These are phyloP conservation scores for Trichoderma endophyticum DNA, from an alignment of 2,329 filamentous ascomycete species.

Conservation along the genomic window DNA sequence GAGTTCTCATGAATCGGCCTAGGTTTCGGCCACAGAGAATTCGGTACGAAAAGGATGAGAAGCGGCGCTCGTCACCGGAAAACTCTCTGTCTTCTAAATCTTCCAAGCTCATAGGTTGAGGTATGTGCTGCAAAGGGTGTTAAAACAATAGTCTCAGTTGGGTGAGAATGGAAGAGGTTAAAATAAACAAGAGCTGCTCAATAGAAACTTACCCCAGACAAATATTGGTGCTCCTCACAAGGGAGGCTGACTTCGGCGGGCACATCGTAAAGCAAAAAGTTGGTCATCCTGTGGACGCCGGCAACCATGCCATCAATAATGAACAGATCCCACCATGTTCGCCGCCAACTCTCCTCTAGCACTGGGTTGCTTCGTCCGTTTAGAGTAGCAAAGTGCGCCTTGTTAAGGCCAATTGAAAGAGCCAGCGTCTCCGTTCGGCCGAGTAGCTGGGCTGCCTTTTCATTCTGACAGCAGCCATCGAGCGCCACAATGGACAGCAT, in stretches of 20 bases:
- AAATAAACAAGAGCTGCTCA: background rate
- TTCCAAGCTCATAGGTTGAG: conserved; percentile 60
- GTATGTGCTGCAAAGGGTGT: conserved; percentile 45
- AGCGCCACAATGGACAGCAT: conserved; percentile 73
- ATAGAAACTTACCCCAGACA: conserved; percentile 47
- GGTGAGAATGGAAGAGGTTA: background rate
- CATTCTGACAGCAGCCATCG: conserved; percentile 71
- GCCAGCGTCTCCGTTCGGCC: conserved; percentile 67
- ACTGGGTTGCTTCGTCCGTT: conserved; percentile 64
- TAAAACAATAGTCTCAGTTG: too few species aligned
- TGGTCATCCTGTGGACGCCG: conserved; percentile 70
- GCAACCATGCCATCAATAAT: conserved; percentile 83
- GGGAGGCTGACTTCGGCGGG: conserved; percentile 68
- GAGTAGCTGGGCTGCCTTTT: conserved; percentile 65
- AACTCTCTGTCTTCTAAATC: conserved; percentile 79
- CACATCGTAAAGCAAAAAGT: conserved; percentile 66
- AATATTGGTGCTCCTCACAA: conserved; percentile 76
- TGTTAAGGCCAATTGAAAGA: conserved; percentile 73
- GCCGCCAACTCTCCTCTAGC: conserved; percentile 76
- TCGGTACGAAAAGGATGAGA: conserved; percentile 82
- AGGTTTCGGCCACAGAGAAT: conserved; percentile 78
- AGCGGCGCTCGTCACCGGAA: conserved; percentile 63
- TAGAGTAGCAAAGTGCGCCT: conserved; percentile 60
- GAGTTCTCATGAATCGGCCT: conserved; percentile 66
- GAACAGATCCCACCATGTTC: conserved; percentile 88